Evolutionary conservation across 768 basidiomycete genomes (phyloP).

Genomic region (Crucibulum laeve): DNA sequence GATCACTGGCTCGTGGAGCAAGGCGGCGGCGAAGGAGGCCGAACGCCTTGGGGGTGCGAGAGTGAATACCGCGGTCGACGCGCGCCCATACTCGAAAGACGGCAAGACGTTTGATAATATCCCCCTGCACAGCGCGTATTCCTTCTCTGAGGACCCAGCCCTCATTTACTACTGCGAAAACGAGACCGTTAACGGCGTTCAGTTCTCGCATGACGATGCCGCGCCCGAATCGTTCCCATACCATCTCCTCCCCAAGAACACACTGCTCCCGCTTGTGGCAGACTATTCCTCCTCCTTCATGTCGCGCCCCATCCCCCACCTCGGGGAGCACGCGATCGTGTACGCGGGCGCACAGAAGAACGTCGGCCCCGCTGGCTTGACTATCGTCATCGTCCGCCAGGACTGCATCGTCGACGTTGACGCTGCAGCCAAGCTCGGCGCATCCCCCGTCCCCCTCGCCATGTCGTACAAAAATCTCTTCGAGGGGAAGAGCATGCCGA

Average conservation of each 20-base stretch:
- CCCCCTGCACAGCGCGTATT: conserved; percentile 68
- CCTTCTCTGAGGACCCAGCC: conserved; percentile 77
- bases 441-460: conserved; percentile 69
- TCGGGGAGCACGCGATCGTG: conserved; percentile 89
- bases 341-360: conserved; percentile 99
- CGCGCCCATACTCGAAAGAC: conserved; percentile 55
- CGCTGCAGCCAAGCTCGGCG: conserved; percentile 69
- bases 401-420: conserved; percentile 92
- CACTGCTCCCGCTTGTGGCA: conserved; percentile 79
- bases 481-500: conserved; percentile 74
- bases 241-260: conserved; percentile 53
- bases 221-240: conserved; percentile 77
- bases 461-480: conserved; percentile 82
- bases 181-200: conserved; percentile 95
- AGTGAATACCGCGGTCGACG: conserved; percentile 71
- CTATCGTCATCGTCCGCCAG: conserved; percentile 90
- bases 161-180: conserved; percentile 99
- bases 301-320: conserved; percentile 84
- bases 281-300: conserved; percentile 98
- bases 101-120: conserved; percentile 76
- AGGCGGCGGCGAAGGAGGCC: conserved; percentile 83
- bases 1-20: conserved; percentile 91
- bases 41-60: conserved; percentile 50
- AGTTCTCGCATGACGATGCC: conserved; percentile 63
- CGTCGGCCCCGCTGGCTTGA: conserved; percentile 89